Conservation (phyloP, 176 grass and related monocot genomes). For the Bothriochloa decipiens region DNA sequence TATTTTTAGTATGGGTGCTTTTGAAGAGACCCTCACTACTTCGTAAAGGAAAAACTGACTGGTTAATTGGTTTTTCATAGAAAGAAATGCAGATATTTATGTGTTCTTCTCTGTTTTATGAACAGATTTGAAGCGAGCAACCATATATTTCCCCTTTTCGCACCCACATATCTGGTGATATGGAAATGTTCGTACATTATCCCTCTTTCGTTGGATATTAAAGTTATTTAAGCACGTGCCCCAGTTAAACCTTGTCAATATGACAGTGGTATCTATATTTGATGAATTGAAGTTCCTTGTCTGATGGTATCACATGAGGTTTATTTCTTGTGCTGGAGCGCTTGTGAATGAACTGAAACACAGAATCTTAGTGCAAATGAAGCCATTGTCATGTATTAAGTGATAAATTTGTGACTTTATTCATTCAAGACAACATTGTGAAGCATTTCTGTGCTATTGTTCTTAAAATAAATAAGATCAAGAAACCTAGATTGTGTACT, state of each 20-base stretch:
- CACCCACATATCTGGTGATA: not conserved
- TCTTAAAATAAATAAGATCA: conserved; percentile 16
- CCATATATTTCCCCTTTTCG: not conserved
- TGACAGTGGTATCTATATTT: not conserved
- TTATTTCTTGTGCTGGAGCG: conserved; percentile 24
- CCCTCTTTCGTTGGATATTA: not conserved
- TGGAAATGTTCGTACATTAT: not conserved
- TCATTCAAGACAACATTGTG: not conserved
- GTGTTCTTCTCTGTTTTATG: conserved; percentile 11
- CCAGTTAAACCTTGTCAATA: conserved; percentile 10
- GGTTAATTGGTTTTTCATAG: conserved; percentile 4
- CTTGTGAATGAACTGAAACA: conserved; percentile 22
- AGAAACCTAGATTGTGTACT: not conserved
- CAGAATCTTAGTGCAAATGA: conserved; percentile 6
- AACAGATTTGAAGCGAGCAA: not conserved
- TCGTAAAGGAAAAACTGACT: not conserved
- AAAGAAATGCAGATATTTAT: conserved; percentile 7
- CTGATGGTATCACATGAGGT: not conserved
- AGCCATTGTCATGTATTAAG: not conserved
- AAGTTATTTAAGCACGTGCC: not conserved
- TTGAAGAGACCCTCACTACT: not conserved
- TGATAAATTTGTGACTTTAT: conserved; percentile 12
- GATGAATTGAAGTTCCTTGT: not conserved
- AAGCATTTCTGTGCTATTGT: not conserved
- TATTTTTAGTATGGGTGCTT: not conserved